phyloP scores from a whole-genome alignment of 129 eudicot species.

The Mikania micrantha region DNA sequence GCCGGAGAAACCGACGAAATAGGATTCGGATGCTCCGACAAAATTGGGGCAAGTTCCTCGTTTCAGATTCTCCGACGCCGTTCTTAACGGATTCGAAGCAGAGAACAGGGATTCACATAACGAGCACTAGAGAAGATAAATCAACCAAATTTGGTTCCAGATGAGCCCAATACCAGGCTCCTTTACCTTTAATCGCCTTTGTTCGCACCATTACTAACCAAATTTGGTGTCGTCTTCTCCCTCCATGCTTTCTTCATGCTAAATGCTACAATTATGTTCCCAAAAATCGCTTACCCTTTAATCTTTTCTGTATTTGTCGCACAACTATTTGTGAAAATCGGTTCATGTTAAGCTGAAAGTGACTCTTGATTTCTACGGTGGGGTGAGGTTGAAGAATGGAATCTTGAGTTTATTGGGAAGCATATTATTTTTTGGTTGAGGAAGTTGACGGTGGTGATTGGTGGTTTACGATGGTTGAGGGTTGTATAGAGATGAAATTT shows the following conservation, averaged over 20 bases:
- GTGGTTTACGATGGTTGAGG: slow-evolving; percentile 23
- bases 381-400: no score
- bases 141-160: slow-evolving; percentile 75
- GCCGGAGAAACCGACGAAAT: slow-evolving; percentile 48
- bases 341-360: no score
- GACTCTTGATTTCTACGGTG: neutral
- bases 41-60: slow-evolving; percentile 88
- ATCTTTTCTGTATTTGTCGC: no score
- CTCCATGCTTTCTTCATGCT: no score
- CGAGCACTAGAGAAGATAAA: no score
- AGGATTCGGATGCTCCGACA: slow-evolving; percentile 47
- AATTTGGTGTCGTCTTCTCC: no score
- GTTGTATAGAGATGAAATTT: no score
- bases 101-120: slow-evolving; percentile 78
- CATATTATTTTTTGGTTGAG: no score
- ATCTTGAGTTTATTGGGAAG: no score
- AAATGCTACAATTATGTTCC: no score
- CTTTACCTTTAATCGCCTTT: slow-evolving; percentile 89
- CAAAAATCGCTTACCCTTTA: slow-evolving; percentile 52
- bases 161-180: slow-evolving; percentile 99
- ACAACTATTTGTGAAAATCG: no score
- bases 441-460: slow-evolving; percentile 25
- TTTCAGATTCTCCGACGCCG: slow-evolving; percentile 90
- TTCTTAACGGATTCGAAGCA: slow-evolving; percentile 91
- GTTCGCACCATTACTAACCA: slow-evolving; percentile 73